phyloP scores from a whole-genome alignment of 2,329 filamentous ascomycete genomes.

The Pleurostoma richardsiae region DNA sequence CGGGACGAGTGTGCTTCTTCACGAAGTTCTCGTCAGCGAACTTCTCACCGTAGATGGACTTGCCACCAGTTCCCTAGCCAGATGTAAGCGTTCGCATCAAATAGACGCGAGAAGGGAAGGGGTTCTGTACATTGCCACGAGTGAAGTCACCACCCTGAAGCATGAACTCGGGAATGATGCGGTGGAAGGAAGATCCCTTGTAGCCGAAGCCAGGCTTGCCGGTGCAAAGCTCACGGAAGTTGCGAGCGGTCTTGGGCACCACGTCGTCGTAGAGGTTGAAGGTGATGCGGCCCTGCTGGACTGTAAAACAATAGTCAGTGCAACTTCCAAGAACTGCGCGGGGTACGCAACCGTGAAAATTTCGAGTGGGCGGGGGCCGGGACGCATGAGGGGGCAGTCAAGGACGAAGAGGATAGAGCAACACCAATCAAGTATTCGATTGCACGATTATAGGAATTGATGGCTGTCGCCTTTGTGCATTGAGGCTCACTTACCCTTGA shows the following conservation, averaged over 20 bases:
- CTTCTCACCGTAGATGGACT: constrained; percentile 94
- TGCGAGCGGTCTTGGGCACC: constrained; percentile 82
- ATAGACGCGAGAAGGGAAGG: neutral
- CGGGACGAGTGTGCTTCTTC: constrained; percentile 66
- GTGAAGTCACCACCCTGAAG: constrained; percentile 96
- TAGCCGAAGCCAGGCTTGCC: constrained; percentile 79
- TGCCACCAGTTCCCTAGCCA: constrained; percentile 76
- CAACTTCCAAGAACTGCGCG: neutral
- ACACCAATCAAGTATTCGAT: too few species aligned
- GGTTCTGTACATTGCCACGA: constrained; percentile 71
- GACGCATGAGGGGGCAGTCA: neutral
- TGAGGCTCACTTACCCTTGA: constrained; percentile 50
- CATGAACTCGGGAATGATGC: constrained; percentile 91
- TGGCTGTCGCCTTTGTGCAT: constrained; percentile 1
- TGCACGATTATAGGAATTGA: constrained; percentile 4
- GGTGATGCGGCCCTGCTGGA: constrained; percentile 73
- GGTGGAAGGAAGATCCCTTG: constrained; percentile 81
- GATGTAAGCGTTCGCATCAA: constrained; percentile 1
- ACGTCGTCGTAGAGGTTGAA: constrained; percentile 83
- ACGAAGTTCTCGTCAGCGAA: constrained; percentile 92
- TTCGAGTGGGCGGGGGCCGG: neutral
- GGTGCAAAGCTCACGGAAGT: constrained; percentile 83
- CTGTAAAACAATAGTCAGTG: constrained; percentile 36
- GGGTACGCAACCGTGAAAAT: neutral
- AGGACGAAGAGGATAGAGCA: constrained; percentile 4